These are phyloP conservation scores for Nidula niveotomentosa DNA, from an alignment of 1,284 basidiomycete species.

Conservation along the genomic window DNA sequence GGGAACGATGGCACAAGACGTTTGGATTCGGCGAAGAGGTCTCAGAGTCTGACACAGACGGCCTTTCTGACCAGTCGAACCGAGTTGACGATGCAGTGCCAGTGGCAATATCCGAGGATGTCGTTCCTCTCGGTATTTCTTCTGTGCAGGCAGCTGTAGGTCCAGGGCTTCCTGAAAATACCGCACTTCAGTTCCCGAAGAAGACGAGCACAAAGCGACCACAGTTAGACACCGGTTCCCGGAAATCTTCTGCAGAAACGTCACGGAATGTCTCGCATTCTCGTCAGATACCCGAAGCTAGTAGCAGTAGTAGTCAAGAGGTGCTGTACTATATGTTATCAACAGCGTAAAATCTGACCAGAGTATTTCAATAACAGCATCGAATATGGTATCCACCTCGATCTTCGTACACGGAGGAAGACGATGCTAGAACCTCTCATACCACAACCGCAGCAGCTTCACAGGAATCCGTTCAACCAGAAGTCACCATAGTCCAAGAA, in stretches of 20 bases:
- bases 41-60: slow-evolving; percentile 1
- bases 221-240: background rate
- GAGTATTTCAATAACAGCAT: slow-evolving; percentile 11
- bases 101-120: too few relatives aligned
- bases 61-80: background rate
- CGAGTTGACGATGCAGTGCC: background rate
- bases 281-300: background rate
- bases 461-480: slow-evolving; percentile 3
- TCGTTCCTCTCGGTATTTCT: background rate
- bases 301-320: background rate
- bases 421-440: slow-evolving; percentile 1
- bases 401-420: slow-evolving; percentile 30
- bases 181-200: slow-evolving; percentile 6
- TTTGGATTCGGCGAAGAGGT: slow-evolving; percentile 11
- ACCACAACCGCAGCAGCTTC: too few relatives aligned
- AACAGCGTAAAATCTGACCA: background rate
- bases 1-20: slow-evolving; percentile 39
- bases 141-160: background rate
- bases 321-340: background rate
- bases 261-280: background rate
- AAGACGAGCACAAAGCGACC: slow-evolving; percentile 6
- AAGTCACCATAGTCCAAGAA: slow-evolving; percentile 12
- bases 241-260: background rate
- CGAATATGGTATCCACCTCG: slow-evolving; percentile 42
- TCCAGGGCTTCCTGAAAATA: background rate